Percentiles rank a stretch among this genome's conserved stretches.
Conservation (phyloP, 805 yeast species). For the Suhomyces pyralidae region DNA sequence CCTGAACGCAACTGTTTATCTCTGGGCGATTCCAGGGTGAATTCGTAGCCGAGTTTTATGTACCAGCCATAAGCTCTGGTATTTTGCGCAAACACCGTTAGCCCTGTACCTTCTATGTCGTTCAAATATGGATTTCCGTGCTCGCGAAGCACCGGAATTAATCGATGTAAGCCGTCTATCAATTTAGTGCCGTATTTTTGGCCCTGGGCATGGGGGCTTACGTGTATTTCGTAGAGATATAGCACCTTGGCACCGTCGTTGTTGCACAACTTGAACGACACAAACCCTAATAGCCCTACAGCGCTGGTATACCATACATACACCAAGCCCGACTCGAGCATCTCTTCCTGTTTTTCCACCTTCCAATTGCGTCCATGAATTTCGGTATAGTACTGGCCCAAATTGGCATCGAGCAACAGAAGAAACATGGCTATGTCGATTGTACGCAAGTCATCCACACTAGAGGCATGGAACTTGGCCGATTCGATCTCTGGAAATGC, state of each 20-base stretch:
- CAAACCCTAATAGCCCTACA: conserved; percentile 34
- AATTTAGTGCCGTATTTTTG: conserved; percentile 37
- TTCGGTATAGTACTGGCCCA: conserved; percentile 24
- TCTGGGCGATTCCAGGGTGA: conserved; percentile 42
- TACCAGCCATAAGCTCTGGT: conserved; percentile 44
- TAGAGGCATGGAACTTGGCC: background rate
- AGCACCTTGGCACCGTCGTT: conserved; percentile 39
- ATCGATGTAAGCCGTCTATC: conserved; percentile 32
- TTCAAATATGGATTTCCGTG: background rate
- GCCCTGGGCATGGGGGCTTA: conserved; percentile 33
- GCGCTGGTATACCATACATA: conserved; percentile 32
- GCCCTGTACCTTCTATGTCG: conserved; percentile 27
- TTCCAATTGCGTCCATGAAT: conserved; percentile 42
- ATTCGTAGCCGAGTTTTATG: conserved; percentile 33
- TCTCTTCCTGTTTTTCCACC: conserved; percentile 40
- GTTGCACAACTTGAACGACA: conserved; percentile 44
- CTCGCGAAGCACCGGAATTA: conserved; percentile 15
- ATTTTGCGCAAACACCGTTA: conserved; percentile 54
- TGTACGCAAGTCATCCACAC: background rate
- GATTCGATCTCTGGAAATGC: background rate
- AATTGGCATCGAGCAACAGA: conserved; percentile 23
- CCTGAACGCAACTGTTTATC: conserved; percentile 43
- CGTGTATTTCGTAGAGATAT: conserved; percentile 59
- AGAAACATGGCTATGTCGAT: conserved; percentile 12
- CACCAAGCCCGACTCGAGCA: conserved; percentile 47